Percentiles rank a stretch among this genome's conserved stretches.
Evolutionary conservation across 306 rosid species (phyloP).

Genomic region (Bauhinia variegata): DNA sequence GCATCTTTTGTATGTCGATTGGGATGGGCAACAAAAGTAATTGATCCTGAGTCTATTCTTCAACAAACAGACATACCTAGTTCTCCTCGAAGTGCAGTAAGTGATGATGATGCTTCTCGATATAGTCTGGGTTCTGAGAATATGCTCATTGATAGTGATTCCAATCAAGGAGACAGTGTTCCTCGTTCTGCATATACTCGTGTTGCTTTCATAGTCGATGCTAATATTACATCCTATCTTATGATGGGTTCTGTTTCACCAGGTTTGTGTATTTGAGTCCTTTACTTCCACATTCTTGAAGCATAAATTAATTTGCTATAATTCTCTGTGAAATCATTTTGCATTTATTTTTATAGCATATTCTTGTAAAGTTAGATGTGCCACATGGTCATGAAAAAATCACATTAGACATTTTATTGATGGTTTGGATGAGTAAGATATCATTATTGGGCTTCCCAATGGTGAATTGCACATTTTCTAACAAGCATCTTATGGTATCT

Average conservation of each 20-base stretch:
- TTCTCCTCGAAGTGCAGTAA: constrained; percentile 62
- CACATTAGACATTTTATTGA: constrained; percentile 10
- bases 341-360: neutral
- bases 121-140: constrained; percentile 54
- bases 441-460: neutral
- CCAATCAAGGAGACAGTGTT: constrained; percentile 56
- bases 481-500: neutral
- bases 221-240: constrained; percentile 94
- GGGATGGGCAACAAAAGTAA: constrained; percentile 92
- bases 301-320: constrained; percentile 17
- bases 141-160: constrained; percentile 57
- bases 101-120: constrained; percentile 66
- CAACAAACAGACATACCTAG: constrained; percentile 54
- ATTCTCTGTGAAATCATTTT: neutral
- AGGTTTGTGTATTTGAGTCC: constrained; percentile 55
- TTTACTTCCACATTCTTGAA: constrained; percentile 22
- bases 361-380: constrained; percentile 5
- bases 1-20: constrained; percentile 82
- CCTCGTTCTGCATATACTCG: constrained; percentile 60
- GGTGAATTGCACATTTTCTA: neutral
- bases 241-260: constrained; percentile 99
- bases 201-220: constrained; percentile 93
- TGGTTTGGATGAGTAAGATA: constrained; percentile 17
- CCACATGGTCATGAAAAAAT: neutral
- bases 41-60: constrained; percentile 77